These are phyloP conservation scores for Parastagonospora avenae DNA, from an alignment of 2,329 filamentous ascomycete species.

Conservation along the genomic window DNA sequence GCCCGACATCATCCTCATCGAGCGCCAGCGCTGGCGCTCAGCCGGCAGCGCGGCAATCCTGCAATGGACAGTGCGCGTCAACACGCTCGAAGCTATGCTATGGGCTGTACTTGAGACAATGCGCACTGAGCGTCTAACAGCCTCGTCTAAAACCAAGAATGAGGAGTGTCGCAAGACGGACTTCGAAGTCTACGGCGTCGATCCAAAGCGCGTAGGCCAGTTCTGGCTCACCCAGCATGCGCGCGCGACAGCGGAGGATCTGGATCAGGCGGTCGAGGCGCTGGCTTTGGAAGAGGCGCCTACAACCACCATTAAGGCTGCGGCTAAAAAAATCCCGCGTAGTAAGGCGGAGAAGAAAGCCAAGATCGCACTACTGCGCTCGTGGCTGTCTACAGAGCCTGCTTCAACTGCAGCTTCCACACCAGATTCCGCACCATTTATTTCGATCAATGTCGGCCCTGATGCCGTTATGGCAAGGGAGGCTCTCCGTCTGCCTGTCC, in stretches of 20 bases:
- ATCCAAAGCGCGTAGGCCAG: conserved; percentile 44
- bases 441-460: conserved; percentile 20
- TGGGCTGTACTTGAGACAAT: conserved; percentile 62
- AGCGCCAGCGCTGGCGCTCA: conserved; percentile 68
- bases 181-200: conserved; percentile 34
- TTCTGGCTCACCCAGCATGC: conserved; percentile 41
- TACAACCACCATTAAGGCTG: background rate
- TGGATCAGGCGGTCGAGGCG: background rate
- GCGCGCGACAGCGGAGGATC: conserved; percentile 5
- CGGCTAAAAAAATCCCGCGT: conserved; percentile 43
- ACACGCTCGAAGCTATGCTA: conserved; percentile 81
- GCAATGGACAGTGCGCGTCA: conserved; percentile 84
- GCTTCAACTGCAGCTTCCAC: conserved; percentile 10
- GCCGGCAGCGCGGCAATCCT: conserved; percentile 68
- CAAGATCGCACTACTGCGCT: conserved; percentile 66
- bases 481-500: conserved; percentile 11
- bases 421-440: conserved; percentile 10
- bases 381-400: conserved; percentile 32
- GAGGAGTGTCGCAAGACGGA: background rate
- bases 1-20: conserved; percentile 74
- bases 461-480: conserved; percentile 7
- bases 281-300: background rate
- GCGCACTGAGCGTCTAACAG: background rate
- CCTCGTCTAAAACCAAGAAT: background rate
- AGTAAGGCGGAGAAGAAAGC: conserved; percentile 57